Conservation (phyloP, 208 protist species). For the Kentomonas sorsogonicus region DNA sequence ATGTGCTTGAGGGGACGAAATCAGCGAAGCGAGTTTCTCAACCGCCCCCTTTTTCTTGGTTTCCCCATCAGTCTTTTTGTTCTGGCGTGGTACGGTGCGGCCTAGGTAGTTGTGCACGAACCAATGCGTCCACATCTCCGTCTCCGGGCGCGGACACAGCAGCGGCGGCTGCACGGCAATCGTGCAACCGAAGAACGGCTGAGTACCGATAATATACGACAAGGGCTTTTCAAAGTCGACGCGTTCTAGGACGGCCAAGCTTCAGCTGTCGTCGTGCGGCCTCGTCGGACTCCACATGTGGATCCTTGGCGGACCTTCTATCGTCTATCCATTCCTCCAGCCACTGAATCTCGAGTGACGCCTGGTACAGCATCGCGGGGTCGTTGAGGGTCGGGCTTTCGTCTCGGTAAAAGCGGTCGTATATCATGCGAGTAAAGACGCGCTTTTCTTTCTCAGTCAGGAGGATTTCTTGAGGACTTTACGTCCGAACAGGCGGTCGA, state of each 20-base stretch:
- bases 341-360: conserved; percentile 65
- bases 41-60: not conserved
- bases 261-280: conserved; percentile 54
- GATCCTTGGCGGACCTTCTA: conserved; percentile 1
- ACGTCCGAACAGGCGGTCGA: conserved; percentile 21
- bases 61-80: not conserved
- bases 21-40: not conserved
- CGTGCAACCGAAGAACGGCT: conserved; percentile 82
- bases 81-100: not conserved
- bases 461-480: conserved; percentile 3
- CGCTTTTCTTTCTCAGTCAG: conserved; percentile 30
- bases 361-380: conserved; percentile 62
- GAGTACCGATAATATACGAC: conserved; percentile 80
- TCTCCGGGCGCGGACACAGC: conserved; percentile 79
- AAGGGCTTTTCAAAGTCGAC: conserved; percentile 80
- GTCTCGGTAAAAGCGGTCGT: conserved; percentile 47
- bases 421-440: conserved; percentile 52
- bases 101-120: conserved; percentile 41
- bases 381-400: conserved; percentile 25
- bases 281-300: not conserved
- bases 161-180: conserved; percentile 65
- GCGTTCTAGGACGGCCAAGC: conserved; percentile 60
- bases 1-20: conserved; percentile 1
- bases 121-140: conserved; percentile 88
- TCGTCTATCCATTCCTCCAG: conserved; percentile 65